These are phyloP conservation scores for Ceratobasidium papillatum DNA, from an alignment of 1,284 basidiomycete genomes.

Conservation along the genomic window DNA sequence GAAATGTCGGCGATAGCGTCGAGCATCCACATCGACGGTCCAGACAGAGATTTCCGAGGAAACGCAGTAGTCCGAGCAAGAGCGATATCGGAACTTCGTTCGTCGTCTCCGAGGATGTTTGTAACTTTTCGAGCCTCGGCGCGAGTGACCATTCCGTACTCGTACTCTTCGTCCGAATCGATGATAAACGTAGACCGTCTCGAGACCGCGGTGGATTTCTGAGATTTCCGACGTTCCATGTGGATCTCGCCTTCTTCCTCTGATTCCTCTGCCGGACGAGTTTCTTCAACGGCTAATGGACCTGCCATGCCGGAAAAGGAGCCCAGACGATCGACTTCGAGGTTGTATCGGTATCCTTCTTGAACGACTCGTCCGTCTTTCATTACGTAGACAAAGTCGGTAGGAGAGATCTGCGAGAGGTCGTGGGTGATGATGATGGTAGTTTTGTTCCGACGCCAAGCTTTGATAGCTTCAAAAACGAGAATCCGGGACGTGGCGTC, in stretches of 20 bases:
- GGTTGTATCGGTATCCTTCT: conserved; percentile 83
- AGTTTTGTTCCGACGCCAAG: conserved; percentile 83
- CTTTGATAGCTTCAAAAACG: conserved; percentile 88
- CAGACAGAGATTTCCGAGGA: conserved; percentile 23
- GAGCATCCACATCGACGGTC: conserved; percentile 72
- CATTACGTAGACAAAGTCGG: conserved; percentile 94
- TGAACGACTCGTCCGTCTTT: conserved; percentile 83
- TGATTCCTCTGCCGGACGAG: conserved; percentile 46
- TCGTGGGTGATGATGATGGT: conserved; percentile 98
- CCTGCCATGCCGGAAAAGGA: conserved; percentile 65
- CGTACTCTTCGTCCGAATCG: conserved; percentile 37
- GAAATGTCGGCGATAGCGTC: conserved; percentile 77
- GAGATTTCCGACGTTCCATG: conserved; percentile 7
- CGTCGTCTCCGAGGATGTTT: conserved; percentile 55
- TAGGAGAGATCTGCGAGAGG: conserved; percentile 77
- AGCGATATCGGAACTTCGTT: conserved; percentile 44
- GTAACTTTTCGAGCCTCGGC: conserved; percentile 51
- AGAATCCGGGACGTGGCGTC: conserved; percentile 88
- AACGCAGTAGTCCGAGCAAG: neutral
- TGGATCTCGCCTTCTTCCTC: conserved; percentile 52
- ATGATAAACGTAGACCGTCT: neutral
- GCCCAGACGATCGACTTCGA: conserved; percentile 58
- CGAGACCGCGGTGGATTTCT: neutral
- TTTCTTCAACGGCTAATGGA: conserved; percentile 46
- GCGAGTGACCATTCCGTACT: conserved; percentile 38